Percentiles rank a stretch among this genome's conserved stretches.
Evolutionary conservation across 306 rosid species (phyloP).

Genomic region (Dalbergia oliveri): DNA sequence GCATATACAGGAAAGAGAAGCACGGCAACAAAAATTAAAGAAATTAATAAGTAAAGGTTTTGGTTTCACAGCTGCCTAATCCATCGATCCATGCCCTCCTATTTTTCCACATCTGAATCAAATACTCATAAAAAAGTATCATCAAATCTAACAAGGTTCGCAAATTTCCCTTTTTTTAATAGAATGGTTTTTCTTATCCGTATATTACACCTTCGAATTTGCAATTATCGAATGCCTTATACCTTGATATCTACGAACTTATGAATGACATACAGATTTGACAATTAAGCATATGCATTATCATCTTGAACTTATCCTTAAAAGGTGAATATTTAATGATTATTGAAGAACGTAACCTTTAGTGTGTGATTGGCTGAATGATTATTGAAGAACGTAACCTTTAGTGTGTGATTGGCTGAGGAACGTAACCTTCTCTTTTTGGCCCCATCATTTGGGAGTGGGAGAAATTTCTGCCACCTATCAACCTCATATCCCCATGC

Average conservation of each 20-base stretch:
- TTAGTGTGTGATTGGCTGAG: background rate
- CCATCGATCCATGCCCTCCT: background rate
- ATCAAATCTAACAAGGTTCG: background rate
- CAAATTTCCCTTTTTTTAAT: background rate
- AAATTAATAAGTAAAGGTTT: background rate
- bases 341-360: background rate
- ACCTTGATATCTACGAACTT: background rate
- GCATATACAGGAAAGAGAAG: background rate
- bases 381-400: no score
- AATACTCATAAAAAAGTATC: no score
- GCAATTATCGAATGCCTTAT: background rate
- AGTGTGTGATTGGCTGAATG: background rate
- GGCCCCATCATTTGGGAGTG: constrained; percentile 13
- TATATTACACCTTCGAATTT: background rate
- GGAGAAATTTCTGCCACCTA: background rate
- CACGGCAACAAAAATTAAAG: no score
- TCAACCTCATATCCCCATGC: constrained; percentile 1
- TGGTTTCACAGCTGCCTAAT: background rate
- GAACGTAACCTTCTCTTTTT: background rate
- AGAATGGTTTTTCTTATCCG: background rate
- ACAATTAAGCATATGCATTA: background rate
- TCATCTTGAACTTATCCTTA: background rate
- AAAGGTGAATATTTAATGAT: background rate
- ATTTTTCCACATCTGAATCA: background rate
- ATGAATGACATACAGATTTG: background rate